Evolutionary conservation across 257 asterid species (phyloP).

Genomic region (Verbascum thapsus): DNA sequence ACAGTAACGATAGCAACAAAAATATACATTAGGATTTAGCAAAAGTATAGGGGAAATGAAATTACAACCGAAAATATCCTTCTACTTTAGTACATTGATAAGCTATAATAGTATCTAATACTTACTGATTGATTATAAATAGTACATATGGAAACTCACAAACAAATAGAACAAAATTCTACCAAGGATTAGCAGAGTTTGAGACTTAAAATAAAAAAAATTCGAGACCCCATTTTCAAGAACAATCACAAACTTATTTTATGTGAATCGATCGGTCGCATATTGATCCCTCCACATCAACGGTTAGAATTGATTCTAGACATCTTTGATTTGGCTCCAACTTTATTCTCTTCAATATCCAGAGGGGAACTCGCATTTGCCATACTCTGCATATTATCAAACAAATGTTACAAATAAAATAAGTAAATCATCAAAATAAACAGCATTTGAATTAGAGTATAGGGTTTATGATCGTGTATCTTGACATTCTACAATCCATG

Average conservation of each 20-base stretch:
- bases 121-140: slow-evolving; percentile 7
- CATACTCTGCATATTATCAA: slow-evolving; percentile 52
- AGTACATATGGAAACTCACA: slow-evolving; percentile 1
- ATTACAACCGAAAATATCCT: neutral
- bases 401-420: neutral
- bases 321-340: neutral
- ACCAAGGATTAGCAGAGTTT: slow-evolving; percentile 21
- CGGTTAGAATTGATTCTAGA: too few species aligned
- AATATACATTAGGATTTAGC: neutral
- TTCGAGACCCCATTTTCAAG: too few species aligned
- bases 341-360: slow-evolving; percentile 44
- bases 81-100: neutral
- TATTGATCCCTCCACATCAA: too few species aligned
- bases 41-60: neutral
- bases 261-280: too few species aligned
- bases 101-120: slow-evolving; percentile 8
- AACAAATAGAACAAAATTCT: neutral
- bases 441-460: too few species aligned
- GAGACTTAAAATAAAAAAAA: too few species aligned
- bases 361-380: slow-evolving; percentile 65
- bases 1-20: neutral
- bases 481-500: too few species aligned
- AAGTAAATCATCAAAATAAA: neutral
- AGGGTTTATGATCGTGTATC: too few species aligned
- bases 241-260: too few species aligned